Evolutionary conservation across 2,329 filamentous ascomycete species (phyloP), one percentile per base, ranked within the genome.

Genomic region (Stagonosporopsis rhizophila): DNA sequence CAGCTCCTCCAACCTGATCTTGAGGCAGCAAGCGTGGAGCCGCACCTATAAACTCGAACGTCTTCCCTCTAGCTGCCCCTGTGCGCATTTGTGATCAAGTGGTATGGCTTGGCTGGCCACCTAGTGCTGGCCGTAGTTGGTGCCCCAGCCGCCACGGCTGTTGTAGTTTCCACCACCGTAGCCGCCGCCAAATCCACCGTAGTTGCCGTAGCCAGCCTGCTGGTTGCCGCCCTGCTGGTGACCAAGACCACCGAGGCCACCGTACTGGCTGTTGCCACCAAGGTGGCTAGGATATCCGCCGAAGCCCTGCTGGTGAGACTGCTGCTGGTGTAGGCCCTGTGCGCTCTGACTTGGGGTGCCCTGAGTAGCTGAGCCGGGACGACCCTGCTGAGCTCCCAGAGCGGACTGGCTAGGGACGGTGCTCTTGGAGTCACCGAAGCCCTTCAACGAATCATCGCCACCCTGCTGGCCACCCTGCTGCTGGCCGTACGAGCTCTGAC

Each of bases 351-450:
- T 80, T 35, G 79, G 81, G 22, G 79, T 80, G 66, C 79, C 86
- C 75, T 87, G 87, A 27, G 84, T 83, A 7, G 85, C 85, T 34
- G 86, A 88, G 38, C 84, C 85, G 35, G 86, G 86, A 59, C 86
- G 84, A 62, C 85, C 85, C 40, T 83, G 84, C 69, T 87, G 85
- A 34, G 72, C 68, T 42, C 84, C 83, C 35, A 88, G 79, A 11
- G 79, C 76, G 53, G 83, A 84, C 23, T 85, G 85, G 61, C 85
- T 87, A 25, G 86, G 85, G 11, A 85, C 83, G 39, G 80, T 81
- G 23, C 68, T 71, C 76, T 87, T 86, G 42, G 81, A 77, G 19
- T 85, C 80, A 59, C 82, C 82, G 60, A 84, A 87, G 7, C 81
- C 80, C 77, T 87, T 87, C 61, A 85, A 70, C 0, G 80, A 67